Conservation (phyloP, 805 yeast genomes). For the Pichia membranifaciens region DNA sequence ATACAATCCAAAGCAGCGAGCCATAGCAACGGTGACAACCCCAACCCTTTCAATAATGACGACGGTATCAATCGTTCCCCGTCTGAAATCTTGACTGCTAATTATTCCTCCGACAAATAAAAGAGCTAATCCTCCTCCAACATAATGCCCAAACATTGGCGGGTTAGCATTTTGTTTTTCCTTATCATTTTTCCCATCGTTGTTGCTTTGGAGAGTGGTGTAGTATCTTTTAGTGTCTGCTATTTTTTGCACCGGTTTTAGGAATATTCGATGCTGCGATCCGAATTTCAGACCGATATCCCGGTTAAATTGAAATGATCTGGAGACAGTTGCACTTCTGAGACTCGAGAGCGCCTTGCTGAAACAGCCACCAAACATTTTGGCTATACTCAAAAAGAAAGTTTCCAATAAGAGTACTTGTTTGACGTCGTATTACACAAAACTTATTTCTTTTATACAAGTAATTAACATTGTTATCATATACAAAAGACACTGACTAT, state of each 20-base stretch:
- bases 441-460: no score
- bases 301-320: no score
- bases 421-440: no score
- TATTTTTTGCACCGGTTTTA: neutral
- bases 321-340: no score
- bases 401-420: no score
- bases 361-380: no score
- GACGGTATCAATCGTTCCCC: conserved; percentile 30
- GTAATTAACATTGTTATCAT: no score
- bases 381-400: no score
- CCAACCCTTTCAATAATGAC: conserved; percentile 46
- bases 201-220: neutral
- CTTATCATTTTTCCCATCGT: neutral
- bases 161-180: neutral
- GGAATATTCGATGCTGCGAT: no score
- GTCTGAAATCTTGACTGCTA: conserved; percentile 33
- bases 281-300: no score
- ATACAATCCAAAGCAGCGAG: conserved; percentile 68
- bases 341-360: no score
- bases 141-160: conserved; percentile 7
- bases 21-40: conserved; percentile 63
- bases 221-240: neutral
- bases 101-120: conserved; percentile 20
- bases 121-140: conserved; percentile 13
- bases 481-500: no score